Percentiles rank a stretch among this genome's conserved stretches.
phyloP scores from a whole-genome alignment of 2,329 filamentous ascomycete genomes.

The Nakataea oryzae region DNA sequence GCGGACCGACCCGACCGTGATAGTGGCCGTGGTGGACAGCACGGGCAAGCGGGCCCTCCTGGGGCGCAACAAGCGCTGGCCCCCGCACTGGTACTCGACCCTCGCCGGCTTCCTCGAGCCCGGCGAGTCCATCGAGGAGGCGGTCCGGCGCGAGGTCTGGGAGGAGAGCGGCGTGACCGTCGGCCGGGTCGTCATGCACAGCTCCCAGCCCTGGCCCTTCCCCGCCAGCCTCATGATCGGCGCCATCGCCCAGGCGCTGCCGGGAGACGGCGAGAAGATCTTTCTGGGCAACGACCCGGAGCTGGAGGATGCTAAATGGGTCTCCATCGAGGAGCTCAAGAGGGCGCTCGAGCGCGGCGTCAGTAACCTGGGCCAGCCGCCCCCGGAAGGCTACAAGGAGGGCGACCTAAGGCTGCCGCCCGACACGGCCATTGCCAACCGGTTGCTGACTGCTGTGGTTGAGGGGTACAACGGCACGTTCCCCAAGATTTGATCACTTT shows the following conservation, averaged over 20 bases:
- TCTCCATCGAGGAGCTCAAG: conserved; percentile 67
- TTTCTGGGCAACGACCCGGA: conserved; percentile 82
- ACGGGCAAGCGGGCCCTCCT: conserved; percentile 72
- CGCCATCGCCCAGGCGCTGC: conserved; percentile 76
- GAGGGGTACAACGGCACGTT: conserved; percentile 56
- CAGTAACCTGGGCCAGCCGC: conserved; percentile 53
- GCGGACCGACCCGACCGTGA: conserved; percentile 87
- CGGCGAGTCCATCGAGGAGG: conserved; percentile 76
- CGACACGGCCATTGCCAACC: conserved; percentile 83
- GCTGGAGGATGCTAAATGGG: conserved; percentile 85
- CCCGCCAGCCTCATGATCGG: conserved; percentile 79
- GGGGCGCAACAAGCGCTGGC: conserved; percentile 77
- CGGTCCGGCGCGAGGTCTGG: conserved; percentile 75
- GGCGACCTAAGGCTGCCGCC: conserved; percentile 74
- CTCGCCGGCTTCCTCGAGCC: conserved; percentile 82
- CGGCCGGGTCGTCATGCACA: conserved; percentile 71
- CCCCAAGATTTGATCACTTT: conserved; percentile 37
- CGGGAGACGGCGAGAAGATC: conserved; percentile 65
- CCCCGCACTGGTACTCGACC: conserved; percentile 76
- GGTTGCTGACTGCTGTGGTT: conserved; percentile 70
- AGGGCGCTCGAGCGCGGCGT: conserved; percentile 61
- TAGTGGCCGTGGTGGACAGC: conserved; percentile 80
- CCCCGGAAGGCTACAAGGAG: conserved; percentile 60
- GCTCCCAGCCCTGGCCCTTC: conserved; percentile 81
- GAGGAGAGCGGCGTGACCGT: conserved; percentile 72